Evolutionary conservation across 768 basidiomycete species (phyloP), one percentile per base, ranked within the genome.

Genomic region (Termitomyces eurrhizus): DNA sequence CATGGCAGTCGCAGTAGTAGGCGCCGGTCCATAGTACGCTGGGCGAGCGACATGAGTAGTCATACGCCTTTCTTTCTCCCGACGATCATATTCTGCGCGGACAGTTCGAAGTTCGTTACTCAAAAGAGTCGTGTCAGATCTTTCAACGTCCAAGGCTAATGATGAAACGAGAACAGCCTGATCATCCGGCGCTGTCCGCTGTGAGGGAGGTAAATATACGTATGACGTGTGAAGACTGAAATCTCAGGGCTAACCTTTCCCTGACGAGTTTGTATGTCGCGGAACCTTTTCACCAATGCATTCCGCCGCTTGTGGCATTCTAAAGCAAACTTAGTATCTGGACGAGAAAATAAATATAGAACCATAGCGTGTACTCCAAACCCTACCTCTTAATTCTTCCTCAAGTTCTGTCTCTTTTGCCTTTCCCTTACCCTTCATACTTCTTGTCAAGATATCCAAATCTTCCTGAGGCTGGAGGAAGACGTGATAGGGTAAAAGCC

Each of bases 401-500:
- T 71, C 71, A 16, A 80, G 68, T 53, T 82, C 80, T 32, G 73
- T 64, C 35, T 70, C 70, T 18, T 70, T 77, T 3, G 83, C 87
- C 65, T 83, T 90, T 59, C 77, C 79, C 68, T 91, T 91, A 13
- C 87, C 86, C 69, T 90, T 90, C 52, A 69, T 64, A 36, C 77
- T 68, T 33, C 66, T 60, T 44, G 66, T 62, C 54, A 75, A 26
- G 12, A 57, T 26, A 37, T 74, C 70, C 64, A 90, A 64, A 64
- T 93, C 92, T 49, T 88, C 86, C 59, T 73, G 73, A 0, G 90
- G 90, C 61, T 90, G 88, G 63, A 88, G 88, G 64, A 87, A 91
- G 53, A 93, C 73, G 67, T 93, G 92, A 66, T 90, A 93, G 0
- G 92, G 90, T 24, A 93, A 75, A 24, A 93, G 77, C 53, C 90